These are phyloP conservation scores for Metschnikowia cerradonensis DNA, from an alignment of 805 yeast species.

Conservation along the genomic window DNA sequence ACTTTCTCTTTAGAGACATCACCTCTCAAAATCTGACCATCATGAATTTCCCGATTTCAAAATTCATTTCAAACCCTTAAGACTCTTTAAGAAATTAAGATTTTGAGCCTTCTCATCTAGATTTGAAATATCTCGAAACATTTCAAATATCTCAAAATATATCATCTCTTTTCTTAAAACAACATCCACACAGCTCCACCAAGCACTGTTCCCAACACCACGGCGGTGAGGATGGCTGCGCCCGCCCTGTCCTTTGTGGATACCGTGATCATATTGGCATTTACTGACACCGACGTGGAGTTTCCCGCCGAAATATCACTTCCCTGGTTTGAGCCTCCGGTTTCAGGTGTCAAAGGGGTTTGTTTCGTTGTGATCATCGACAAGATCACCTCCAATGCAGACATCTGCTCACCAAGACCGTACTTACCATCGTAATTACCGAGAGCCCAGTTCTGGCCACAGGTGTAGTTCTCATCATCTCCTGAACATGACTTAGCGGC, in stretches of 20 bases:
- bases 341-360: conserved; percentile 17
- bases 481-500: conserved; percentile 73
- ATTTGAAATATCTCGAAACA: too few species aligned
- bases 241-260: conserved; percentile 63
- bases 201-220: conserved; percentile 55
- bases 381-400: conserved; percentile 59
- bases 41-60: too few species aligned
- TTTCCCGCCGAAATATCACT: conserved; percentile 30
- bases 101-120: too few species aligned
- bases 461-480: conserved; percentile 81
- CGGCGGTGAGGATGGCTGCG: conserved; percentile 82
- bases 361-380: conserved; percentile 22
- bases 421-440: conserved; percentile 60
- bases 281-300: conserved; percentile 21
- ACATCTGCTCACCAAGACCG: conserved; percentile 79
- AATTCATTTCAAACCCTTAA: too few species aligned
- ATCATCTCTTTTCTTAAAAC: conserved; percentile 22
- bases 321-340: conserved; percentile 16
- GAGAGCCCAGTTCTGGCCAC: conserved; percentile 66
- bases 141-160: too few species aligned
- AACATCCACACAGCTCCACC: conserved; percentile 82
- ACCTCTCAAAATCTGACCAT: too few species aligned
- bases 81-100: too few species aligned
- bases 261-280: conserved; percentile 44
- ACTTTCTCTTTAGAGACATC: too few species aligned